A percentile compares a stretch with the other conserved stretches of the same genome.
phyloP scores from a whole-genome alignment of 106 monocot genomes.

The Dactylorhiza incarnata region DNA sequence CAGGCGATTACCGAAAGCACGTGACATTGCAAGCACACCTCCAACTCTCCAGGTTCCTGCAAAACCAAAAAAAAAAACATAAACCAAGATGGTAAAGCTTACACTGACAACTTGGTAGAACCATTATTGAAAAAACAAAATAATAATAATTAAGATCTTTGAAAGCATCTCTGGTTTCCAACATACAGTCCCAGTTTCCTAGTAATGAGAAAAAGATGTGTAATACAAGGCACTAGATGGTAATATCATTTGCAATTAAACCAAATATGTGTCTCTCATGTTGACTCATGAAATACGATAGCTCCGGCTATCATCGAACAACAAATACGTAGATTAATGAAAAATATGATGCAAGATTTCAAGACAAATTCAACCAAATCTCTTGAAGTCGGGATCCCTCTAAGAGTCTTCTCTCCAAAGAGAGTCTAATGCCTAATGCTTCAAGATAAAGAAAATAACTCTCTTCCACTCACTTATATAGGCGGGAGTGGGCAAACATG shows the following conservation, averaged over 20 bases:
- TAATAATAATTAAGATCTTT: neutral
- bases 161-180: neutral
- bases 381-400: no score
- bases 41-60: slow-evolving; percentile 93
- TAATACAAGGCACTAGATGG: neutral
- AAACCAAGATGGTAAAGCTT: neutral
- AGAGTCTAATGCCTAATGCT: no score
- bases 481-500: no score
- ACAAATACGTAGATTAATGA: no score
- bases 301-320: no score
- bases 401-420: no score
- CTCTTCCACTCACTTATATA: no score
- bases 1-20: slow-evolving; percentile 84
- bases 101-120: neutral
- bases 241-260: neutral
- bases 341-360: no score
- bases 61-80: neutral
- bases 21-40: slow-evolving; percentile 89
- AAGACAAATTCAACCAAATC: no score
- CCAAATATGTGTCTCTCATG: neutral
- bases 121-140: neutral
- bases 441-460: no score
- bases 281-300: neutral
- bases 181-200: neutral
- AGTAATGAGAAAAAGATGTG: neutral